Conservation (phyloP, 2,329 filamentous ascomycete genomes). For the Diaporthe sp. region DNA sequence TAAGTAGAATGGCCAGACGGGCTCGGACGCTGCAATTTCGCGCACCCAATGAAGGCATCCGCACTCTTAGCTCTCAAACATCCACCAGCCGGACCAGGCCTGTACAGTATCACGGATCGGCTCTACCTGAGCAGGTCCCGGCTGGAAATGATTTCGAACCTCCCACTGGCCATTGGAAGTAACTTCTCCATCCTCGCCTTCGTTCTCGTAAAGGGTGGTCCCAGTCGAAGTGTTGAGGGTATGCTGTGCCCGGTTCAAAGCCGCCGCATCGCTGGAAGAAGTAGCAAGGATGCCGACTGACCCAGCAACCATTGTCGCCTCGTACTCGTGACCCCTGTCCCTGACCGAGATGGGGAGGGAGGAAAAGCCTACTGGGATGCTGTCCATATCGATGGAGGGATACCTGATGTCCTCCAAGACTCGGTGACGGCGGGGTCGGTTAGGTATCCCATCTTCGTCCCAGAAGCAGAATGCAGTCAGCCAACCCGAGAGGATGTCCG, state of each 20-base stretch:
- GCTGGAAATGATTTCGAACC: no score
- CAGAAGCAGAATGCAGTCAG: constrained; percentile 35
- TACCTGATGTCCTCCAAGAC: neutral
- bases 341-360: neutral
- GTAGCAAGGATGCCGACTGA: neutral
- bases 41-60: no score
- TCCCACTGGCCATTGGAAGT: no score
- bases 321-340: neutral
- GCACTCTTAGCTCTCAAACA: neutral
- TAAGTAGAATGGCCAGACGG: no score
- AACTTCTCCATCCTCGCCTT: no score
- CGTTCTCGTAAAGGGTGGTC: no score
- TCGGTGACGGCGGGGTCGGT: no score
- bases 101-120: neutral
- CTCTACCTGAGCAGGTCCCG: no score
- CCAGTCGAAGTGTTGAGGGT: no score
- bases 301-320: neutral
- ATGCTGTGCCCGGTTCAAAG: no score
- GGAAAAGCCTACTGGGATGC: neutral
- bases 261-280: no score
- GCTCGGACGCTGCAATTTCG: no score
- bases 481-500: constrained; percentile 29
- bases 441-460: constrained; percentile 22
- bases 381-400: neutral
- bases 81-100: neutral